Base-by-base conservation (phyloP, 352 stramenopile genomes). In the Phytophthora tubulina region DNA sequence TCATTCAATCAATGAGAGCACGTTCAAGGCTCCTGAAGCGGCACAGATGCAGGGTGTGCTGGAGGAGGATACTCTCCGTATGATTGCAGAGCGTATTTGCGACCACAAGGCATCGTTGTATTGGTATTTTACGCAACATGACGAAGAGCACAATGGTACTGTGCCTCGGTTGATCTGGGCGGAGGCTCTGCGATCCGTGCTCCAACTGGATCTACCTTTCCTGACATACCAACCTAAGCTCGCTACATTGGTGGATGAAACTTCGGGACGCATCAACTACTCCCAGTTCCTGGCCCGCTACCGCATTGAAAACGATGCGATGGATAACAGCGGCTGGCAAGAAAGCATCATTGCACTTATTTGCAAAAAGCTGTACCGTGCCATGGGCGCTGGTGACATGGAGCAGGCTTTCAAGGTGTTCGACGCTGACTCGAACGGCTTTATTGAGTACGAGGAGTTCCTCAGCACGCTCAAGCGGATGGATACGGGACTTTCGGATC, bases 381-480 rank as follows among this genome's bases (percentile, higher is more conserved):
- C 91, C 3, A 95, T 98, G 87, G 93, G 94, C n/a, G 90, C 92
- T 13, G 91, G 92, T 10, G 78, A 96, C 60, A 71, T 98, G n/a
- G 71, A 95, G 73, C 80, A 93, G 61, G 94, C 94, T 8, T 98
- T 98, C 75, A 86, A 91, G 65, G 77, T 97, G 10, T 98, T 98
- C 67, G 94, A 98, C 63, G 79, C 90, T 2, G 93, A 98, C 70
- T 82, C 85, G 10, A 96, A 86, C 60, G 93, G 92, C 35, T 96
- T 89, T 58, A 97, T 98, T 52, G 93, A 98, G 76, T 98, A 98
- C 75, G 92, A 98, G 14, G 94, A 98, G 79, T 98, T 98, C 70
- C 86, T 97, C 62, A 77, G 78, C 14, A 91, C 90, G 35, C 80
- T 98, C 56, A 97, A 98, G 80, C 87, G 84, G 52, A 95, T 98